Evolutionary conservation across 306 rosid genomes (phyloP).

Genomic region (Quercus parvula): DNA sequence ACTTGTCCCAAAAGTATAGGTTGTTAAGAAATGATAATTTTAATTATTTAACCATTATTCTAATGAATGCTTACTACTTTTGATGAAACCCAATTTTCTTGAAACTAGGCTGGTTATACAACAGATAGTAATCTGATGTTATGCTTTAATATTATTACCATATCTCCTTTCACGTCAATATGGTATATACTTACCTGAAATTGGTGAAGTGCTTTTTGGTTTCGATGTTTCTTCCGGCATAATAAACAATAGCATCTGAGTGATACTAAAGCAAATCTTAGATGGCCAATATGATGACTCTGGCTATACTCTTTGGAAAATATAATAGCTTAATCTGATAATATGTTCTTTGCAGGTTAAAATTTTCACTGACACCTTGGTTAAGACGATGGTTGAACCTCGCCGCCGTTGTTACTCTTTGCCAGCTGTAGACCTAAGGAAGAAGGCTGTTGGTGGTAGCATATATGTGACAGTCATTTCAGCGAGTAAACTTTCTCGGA

Average conservation of each 20-base stretch:
- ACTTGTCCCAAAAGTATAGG: too few relatives aligned
- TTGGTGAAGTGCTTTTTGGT: neutral
- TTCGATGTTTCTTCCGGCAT: neutral
- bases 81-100: neutral
- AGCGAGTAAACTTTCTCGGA: slow-evolving; percentile 67
- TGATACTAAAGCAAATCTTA: neutral
- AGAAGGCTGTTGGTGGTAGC: slow-evolving; percentile 82
- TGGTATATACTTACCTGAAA: neutral
- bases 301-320: neutral
- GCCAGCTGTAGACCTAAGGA: slow-evolving; percentile 72
- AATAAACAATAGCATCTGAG: neutral
- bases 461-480: slow-evolving; percentile 76
- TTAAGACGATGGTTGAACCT: slow-evolving; percentile 97
- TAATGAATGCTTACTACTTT: too few relatives aligned
- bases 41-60: too few relatives aligned
- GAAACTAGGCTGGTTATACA: neutral
- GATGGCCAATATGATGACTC: neutral
- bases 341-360: slow-evolving; percentile 53
- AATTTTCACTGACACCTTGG: slow-evolving; percentile 66
- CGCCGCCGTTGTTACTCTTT: slow-evolving; percentile 82
- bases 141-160: neutral
- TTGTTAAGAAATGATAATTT: too few relatives aligned
- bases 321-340: slow-evolving; percentile 10
- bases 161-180: neutral
- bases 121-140: neutral